Conservation (phyloP, 192 early-diverging fungal genomes). For the Backusella liffmaniae region DNA sequence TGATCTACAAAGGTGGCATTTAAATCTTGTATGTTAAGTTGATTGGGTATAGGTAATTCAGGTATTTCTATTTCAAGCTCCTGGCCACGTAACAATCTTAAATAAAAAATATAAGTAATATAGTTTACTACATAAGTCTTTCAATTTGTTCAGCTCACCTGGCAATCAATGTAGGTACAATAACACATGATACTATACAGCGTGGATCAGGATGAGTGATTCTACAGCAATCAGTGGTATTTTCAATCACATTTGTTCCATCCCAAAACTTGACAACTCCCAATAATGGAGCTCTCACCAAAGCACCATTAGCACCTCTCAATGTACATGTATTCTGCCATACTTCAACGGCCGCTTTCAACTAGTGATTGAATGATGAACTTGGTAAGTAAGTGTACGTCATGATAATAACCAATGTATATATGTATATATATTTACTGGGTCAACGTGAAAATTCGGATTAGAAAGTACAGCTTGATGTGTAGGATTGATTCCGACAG, state of each 20-base stretch:
- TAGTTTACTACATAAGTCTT: neutral
- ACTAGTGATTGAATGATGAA: neutral
- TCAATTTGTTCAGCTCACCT: neutral
- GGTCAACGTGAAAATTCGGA: slow-evolving; percentile 47
- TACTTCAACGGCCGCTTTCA: slow-evolving; percentile 34
- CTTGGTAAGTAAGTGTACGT: neutral
- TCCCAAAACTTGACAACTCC: slow-evolving; percentile 47
- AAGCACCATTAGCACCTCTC: slow-evolving; percentile 45
- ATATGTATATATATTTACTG: slow-evolving; percentile 26
- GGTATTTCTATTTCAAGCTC: slow-evolving; percentile 22
- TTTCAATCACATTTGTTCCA: slow-evolving; percentile 37
- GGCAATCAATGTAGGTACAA: slow-evolving; percentile 40
- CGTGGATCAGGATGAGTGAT: slow-evolving; percentile 51
- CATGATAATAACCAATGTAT: neutral
- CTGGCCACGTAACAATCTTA: slow-evolving; percentile 34
- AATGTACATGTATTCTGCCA: slow-evolving; percentile 26
- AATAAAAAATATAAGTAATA: neutral
- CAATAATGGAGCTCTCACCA: slow-evolving; percentile 42
- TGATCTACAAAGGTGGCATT: neutral
- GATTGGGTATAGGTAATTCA: slow-evolving; percentile 6
- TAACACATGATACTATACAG: slow-evolving; percentile 42
- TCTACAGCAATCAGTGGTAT: slow-evolving; percentile 30
- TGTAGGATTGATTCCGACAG: slow-evolving; percentile 54
- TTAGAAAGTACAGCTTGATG: slow-evolving; percentile 46
- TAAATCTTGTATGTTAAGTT: neutral